phyloP scores from a whole-genome alignment of 2,329 filamentous ascomycete genomes.

The Sporothrix brunneoviolacea region DNA sequence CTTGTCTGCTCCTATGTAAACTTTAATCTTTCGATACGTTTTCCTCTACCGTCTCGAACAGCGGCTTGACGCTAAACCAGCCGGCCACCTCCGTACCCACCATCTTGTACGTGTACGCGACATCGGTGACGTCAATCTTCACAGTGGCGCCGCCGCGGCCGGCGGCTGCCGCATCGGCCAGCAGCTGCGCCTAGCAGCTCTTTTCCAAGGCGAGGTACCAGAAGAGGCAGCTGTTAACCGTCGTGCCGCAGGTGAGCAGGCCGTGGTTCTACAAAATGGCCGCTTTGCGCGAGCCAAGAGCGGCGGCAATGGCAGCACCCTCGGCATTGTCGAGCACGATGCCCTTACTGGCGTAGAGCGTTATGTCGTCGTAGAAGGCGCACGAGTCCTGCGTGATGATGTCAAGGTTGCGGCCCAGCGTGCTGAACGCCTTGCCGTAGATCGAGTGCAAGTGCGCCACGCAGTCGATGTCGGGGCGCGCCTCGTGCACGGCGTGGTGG shows the following conservation, averaged over 20 bases:
- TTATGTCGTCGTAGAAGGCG: too few relatives aligned
- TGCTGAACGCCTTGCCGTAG: constrained; percentile 59
- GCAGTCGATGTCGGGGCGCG: constrained; percentile 57
- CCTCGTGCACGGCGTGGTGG: constrained; percentile 59
- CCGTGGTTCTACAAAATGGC: not conserved
- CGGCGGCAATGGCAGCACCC: constrained; percentile 20
- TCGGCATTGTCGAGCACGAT: too few relatives aligned
- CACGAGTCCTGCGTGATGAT: constrained; percentile 62
- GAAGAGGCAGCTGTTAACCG: not conserved
- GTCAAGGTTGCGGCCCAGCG: constrained; percentile 56
- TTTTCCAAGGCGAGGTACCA: constrained; percentile 58
- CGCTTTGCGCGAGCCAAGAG: not conserved
- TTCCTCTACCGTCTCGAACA: too few relatives aligned
- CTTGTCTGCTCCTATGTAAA: too few relatives aligned
- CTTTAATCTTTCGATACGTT: too few relatives aligned
- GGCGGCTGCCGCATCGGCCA: constrained; percentile 46
- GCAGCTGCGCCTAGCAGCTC: constrained; percentile 59
- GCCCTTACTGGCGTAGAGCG: too few relatives aligned
- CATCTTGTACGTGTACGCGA: too few relatives aligned
- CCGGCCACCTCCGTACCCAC: too few relatives aligned
- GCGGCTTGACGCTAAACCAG: too few relatives aligned
- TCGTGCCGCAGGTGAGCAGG: not conserved
- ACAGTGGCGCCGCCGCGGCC: not conserved
- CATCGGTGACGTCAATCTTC: not conserved
- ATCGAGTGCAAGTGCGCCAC: constrained; percentile 61